Conservation (phyloP, 768 basidiomycete species). For the Boletus rubroflammeus region DNA sequence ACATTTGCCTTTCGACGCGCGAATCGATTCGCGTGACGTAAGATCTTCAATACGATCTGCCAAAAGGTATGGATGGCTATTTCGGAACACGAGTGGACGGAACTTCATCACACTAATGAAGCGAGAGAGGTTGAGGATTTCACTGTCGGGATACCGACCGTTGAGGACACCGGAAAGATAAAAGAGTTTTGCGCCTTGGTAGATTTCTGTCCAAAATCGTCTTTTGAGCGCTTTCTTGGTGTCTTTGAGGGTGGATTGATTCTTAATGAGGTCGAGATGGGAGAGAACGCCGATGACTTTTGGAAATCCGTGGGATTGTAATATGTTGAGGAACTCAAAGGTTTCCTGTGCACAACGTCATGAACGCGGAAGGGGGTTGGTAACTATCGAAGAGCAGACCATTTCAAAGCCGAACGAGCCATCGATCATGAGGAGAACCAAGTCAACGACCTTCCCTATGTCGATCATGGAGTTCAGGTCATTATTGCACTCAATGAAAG, state of each 20-base stretch:
- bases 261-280: conserved; percentile 96
- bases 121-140: conserved; percentile 92
- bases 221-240: conserved; percentile 96
- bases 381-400: conserved; percentile 48
- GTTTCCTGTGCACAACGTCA: conserved; percentile 67
- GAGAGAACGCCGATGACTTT: conserved; percentile 97
- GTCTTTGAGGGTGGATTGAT: conserved; percentile 74
- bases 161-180: conserved; percentile 96
- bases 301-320: conserved; percentile 96
- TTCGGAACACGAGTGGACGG: conserved; percentile 93
- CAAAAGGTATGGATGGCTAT: conserved; percentile 91
- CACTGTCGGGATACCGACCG: conserved; percentile 94
- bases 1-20: conserved; percentile 78
- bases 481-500: conserved; percentile 96
- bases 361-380: neutral
- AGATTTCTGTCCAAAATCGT: conserved; percentile 99
- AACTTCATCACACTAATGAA: conserved; percentile 99
- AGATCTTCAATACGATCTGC: conserved; percentile 94
- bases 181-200: conserved; percentile 97
- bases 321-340: conserved; percentile 96
- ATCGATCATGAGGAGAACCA: conserved; percentile 96
- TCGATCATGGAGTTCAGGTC: conserved; percentile 99
- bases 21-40: conserved; percentile 80
- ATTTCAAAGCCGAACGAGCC: conserved; percentile 98
- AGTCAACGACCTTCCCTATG: conserved; percentile 92